phyloP scores from a whole-genome alignment of 352 stramenopile genomes.

The Phytophthora hybrid region DNA sequence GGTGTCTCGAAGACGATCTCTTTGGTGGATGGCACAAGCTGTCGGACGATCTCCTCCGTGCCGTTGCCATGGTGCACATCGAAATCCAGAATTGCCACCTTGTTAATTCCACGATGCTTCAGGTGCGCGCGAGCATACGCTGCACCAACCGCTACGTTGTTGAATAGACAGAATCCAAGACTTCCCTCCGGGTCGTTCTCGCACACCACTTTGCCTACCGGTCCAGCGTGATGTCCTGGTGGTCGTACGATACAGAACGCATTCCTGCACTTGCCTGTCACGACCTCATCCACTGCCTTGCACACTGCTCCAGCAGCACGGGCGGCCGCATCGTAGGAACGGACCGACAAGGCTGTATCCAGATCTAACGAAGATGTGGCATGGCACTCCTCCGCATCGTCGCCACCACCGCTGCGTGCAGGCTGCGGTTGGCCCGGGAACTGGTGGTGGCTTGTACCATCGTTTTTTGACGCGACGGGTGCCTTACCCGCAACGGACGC shows the following conservation, averaged over 20 bases:
- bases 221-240: conserved; percentile 97
- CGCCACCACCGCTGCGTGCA: conserved; percentile 1
- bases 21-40: conserved; percentile 90
- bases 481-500: conserved; percentile 22
- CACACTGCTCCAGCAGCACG: conserved; percentile 88
- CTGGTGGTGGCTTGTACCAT: conserved; percentile 15
- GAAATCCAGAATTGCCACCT: conserved; percentile 98
- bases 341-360: conserved; percentile 83
- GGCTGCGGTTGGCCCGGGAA: conserved; percentile 9
- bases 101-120: conserved; percentile 90
- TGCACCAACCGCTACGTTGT: conserved; percentile 98
- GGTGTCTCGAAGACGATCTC: conserved; percentile 88
- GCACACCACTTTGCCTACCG: conserved; percentile 94
- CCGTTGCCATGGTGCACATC: conserved; percentile 99
- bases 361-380: conserved; percentile 64
- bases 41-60: conserved; percentile 96
- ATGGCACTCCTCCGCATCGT: conserved; percentile 48
- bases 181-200: conserved; percentile 91
- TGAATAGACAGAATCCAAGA: conserved; percentile 97
- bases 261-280: conserved; percentile 92
- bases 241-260: conserved; percentile 97
- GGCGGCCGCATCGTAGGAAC: conserved; percentile 79
- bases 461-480: conserved; percentile 24
- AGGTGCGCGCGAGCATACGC: conserved; percentile 96
- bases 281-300: conserved; percentile 85